Conservation (phyloP, 352 stramenopile genomes). For the Blastocystis sp. region DNA sequence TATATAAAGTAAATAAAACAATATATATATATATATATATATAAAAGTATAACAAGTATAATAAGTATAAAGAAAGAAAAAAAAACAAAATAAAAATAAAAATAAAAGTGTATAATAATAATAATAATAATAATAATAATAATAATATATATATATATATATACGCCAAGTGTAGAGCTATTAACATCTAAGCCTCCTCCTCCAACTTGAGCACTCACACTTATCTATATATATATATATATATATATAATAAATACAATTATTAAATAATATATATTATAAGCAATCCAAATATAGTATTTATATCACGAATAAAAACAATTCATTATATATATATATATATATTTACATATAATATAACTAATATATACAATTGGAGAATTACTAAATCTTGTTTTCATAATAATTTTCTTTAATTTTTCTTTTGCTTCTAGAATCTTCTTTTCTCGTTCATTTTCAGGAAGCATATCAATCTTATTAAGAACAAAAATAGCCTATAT, state of each 20-base stretch:
- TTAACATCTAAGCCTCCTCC: conserved; percentile 30
- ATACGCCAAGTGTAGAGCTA: conserved; percentile 15
- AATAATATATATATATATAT: background rate
- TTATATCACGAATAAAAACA: background rate
- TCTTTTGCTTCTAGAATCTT: conserved; percentile 51
- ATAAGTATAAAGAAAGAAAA: background rate
- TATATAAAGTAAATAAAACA: no score
- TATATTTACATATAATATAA: background rate
- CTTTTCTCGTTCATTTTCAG: conserved; percentile 48
- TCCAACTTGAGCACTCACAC: conserved; percentile 18
- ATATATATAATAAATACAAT: no score
- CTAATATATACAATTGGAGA: conserved; percentile 59
- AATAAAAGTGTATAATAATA: background rate
- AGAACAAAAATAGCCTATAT: conserved; percentile 76
- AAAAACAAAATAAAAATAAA: conserved; percentile 9
- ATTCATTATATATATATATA: conserved; percentile 1
- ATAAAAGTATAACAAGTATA: no score
- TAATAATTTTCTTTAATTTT: conserved; percentile 53
- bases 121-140: conserved; percentile 6
- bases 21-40: no score
- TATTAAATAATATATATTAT: conserved; percentile 48
- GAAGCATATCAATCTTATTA: conserved; percentile 88
- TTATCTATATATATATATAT: conserved; percentile 22
- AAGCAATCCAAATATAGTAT: conserved; percentile 42
- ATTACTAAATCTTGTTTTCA: conserved; percentile 54